Evolutionary conservation across 176 grass and related monocot species (phyloP).

Genomic region (Saccharum officinarum): DNA sequence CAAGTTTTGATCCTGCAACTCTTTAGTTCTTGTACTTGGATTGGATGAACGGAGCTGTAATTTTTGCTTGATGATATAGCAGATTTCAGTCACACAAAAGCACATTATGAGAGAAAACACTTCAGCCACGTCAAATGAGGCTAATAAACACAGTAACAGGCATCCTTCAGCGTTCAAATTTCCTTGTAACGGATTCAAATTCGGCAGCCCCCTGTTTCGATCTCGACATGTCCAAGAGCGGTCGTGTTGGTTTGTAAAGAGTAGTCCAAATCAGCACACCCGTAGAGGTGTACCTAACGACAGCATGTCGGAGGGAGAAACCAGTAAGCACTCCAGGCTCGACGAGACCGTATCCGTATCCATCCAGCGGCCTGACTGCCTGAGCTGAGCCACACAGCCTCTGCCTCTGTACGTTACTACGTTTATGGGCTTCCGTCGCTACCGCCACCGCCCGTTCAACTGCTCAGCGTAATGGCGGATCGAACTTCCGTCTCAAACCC

Average conservation of each 20-base stretch:
- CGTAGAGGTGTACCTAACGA: constrained; percentile 15
- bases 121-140: too few relatives aligned
- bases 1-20: too few relatives aligned
- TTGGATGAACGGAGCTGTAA: too few relatives aligned
- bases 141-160: too few relatives aligned
- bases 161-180: too few relatives aligned
- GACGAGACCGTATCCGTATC: neutral
- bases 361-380: neutral
- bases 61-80: too few relatives aligned
- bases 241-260: neutral
- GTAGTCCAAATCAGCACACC: constrained; percentile 1
- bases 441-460: neutral
- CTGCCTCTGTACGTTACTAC: too few relatives aligned
- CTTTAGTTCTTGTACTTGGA: too few relatives aligned
- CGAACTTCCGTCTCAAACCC: too few relatives aligned
- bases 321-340: neutral
- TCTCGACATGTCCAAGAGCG: neutral
- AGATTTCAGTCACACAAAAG: too few relatives aligned
- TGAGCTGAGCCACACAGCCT: neutral
- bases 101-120: too few relatives aligned
- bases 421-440: neutral
- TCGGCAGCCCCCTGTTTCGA: neutral
- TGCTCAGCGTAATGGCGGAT: neutral
- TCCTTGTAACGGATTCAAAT: neutral
- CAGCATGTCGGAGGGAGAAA: constrained; percentile 14